Base-by-base conservation (phyloP, 2,329 filamentous ascomycete species). In the Zymoseptoria tritici region DNA sequence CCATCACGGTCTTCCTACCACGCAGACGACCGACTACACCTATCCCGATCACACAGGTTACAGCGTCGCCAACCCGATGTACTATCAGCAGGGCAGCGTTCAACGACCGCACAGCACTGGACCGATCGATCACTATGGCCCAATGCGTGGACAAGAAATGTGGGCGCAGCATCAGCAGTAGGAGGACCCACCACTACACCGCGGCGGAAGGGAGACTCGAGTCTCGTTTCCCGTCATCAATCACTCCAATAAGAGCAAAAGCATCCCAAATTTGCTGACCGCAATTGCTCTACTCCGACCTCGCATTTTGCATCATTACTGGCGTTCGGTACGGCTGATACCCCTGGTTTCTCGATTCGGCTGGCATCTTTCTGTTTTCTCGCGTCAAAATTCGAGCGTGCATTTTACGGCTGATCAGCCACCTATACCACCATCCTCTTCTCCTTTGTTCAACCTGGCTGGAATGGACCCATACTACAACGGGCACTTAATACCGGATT, bases 61-160 rank as follows among this genome's bases (percentile, higher is more conserved):
- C 57, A 60, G 61, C 22, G 81, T 82, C 42, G 81, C 83, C 55
- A 59, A 56, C 31, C 89, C 2, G 88, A 94, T 62, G 75, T 93
- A 91, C 73, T 92, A 91, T 66, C 80, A 82, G 42, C 85, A 84
- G 62, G 81, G 84, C 5, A 82, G 85, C 60, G 83, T 89, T 67
- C 84, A 88, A 60, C 81, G 88, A 59, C 85, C 87, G 1, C 86
- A 88, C 65, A 91, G 88, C 77, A 85, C 87, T 0, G 89, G 92
- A 24, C 72, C 72, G 11, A 66, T 73, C 6, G 80, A 85, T 57
- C 88, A 87, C 66, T 84, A 87, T 52, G 77, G 83, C 63, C 87
- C 85, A 73, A 79, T 83, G 59, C 79, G 81, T 61, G 77, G 79
- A 66, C 77, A 74, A 60, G 81, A 83, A 68, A 76, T 83, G 70